Conservation (phyloP, 441 rosid species). For the Pelargonium fulgidum region DNA sequence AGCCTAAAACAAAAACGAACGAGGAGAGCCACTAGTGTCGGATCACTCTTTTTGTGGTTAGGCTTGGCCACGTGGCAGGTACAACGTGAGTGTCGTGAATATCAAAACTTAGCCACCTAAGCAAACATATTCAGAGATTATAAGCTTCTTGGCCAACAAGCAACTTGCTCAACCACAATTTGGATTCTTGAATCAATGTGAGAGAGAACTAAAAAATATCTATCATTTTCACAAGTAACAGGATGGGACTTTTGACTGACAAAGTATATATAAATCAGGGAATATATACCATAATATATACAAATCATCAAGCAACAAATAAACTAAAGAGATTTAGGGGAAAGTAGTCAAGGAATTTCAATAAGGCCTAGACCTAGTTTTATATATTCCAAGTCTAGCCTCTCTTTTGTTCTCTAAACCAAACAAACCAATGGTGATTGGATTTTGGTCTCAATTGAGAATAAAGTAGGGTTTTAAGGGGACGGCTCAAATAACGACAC, state of each 20-base stretch:
- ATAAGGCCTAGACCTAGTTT: no score
- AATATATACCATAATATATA: not conserved
- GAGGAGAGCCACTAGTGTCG: no score
- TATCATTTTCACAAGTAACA: not conserved
- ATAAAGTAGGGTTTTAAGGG: not conserved
- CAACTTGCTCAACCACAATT: no score
- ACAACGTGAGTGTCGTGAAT: no score
- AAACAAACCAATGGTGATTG: not conserved
- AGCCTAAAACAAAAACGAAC: no score
- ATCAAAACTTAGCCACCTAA: no score
- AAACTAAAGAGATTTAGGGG: not conserved
- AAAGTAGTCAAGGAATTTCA: not conserved
- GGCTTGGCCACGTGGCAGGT: no score
- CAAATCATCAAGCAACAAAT: not conserved
- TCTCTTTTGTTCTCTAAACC: not conserved
- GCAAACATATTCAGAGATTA: no score
- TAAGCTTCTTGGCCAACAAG: no score
- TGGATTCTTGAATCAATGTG: no score
- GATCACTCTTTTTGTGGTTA: no score
- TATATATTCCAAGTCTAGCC: not conserved
- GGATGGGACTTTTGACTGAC: no score
- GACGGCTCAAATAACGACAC: constrained; percentile 4
- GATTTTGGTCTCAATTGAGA: not conserved
- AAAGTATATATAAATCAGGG: not conserved
- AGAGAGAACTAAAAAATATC: not conserved